Base-by-base conservation (phyloP, 768 basidiomycete species). In the Naematelia aurantialba region DNA sequence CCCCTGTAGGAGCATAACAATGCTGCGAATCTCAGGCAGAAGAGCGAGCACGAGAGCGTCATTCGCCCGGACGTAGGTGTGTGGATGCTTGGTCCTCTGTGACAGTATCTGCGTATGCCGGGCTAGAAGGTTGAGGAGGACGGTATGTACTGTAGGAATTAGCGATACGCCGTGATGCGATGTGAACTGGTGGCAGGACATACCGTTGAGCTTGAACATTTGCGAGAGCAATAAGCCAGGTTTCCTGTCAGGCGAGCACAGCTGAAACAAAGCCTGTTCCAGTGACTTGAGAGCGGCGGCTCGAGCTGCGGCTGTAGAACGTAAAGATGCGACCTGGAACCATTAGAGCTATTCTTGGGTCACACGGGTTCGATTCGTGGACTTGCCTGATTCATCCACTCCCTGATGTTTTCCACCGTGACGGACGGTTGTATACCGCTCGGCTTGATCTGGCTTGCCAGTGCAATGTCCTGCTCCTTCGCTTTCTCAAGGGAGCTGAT, bases 1-100 rank as follows among this genome's bases (percentile, higher is more conserved):
- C 2, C 72, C 72, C 52, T 73, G 72, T 17, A 73, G 50, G 12
- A 69, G 49, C 25, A 52, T 50, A 11, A 70, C 56, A 1, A 65
- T 34, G 11, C 48, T 31, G 12, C 31, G 47, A 4, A 73, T 34
- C 52, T 73, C 72, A 8, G 61, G 67, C 12, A 69, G 39, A 0
- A 70, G 57, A 19, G 13, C 21, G 5, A 45, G 17, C 3, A 59
- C 61, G 13, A 63, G 19, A 14, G 65, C 63, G 34, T 39, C 34
- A 39, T 39, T 39, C 17, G 34, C 34, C 17, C 34, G 34, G 17
- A 39, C 34, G 34, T 39, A 39, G 8, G 34, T 39, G 17, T 39
- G 62, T 14, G 51, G n/a, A 17, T 52, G n/a, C 5, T 27, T 30
- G 19, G 52, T 30, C 30, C 30, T 24, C 17, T 26, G 14, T 12